These are phyloP conservation scores for Clonostachys byssicola DNA, from an alignment of 2,329 filamentous ascomycete genomes.

Conservation along the genomic window DNA sequence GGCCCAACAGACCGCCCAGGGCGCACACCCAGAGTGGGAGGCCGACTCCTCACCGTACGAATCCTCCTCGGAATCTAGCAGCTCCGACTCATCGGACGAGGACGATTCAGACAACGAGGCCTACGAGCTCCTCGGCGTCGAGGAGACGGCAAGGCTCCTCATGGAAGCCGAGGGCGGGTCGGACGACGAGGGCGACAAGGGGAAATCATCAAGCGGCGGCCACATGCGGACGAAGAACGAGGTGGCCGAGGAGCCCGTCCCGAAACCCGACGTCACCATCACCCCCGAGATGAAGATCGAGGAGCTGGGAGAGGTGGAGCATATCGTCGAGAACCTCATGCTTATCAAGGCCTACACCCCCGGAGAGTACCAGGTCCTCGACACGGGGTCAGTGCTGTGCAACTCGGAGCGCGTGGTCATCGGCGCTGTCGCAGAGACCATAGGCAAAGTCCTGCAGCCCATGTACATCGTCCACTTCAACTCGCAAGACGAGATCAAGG, in stretches of 20 bases:
- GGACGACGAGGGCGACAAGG: constrained; percentile 66
- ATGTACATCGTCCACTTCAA: constrained; percentile 80
- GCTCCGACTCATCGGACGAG: constrained; percentile 57
- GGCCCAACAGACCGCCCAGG: constrained; percentile 8
- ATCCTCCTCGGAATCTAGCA: constrained; percentile 58
- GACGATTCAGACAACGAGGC: constrained; percentile 56
- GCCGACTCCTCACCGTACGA: constrained; percentile 72
- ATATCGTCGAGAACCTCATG: constrained; percentile 72
- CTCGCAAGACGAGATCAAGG: constrained; percentile 61
- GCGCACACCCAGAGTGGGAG: constrained; percentile 75
- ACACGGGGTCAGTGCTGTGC: constrained; percentile 80
- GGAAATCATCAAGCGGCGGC: constrained; percentile 26
- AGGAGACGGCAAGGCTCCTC: constrained; percentile 78
- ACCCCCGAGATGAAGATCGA: constrained; percentile 73
- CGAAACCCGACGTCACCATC: constrained; percentile 75
- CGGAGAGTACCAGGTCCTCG: constrained; percentile 81
- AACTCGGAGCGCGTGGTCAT: constrained; percentile 70
- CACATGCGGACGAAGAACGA: constrained; percentile 80
- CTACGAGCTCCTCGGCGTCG: constrained; percentile 72
- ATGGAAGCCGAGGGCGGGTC: constrained; percentile 80
- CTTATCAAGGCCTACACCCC: constrained; percentile 75
- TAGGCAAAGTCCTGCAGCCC: constrained; percentile 82
- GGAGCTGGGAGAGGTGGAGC: constrained; percentile 70
- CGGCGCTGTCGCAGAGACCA: constrained; percentile 77
- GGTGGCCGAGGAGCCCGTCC: constrained; percentile 54